These are phyloP conservation scores for Calendula officinalis DNA, from an alignment of 129 eudicot species.

Conservation along the genomic window DNA sequence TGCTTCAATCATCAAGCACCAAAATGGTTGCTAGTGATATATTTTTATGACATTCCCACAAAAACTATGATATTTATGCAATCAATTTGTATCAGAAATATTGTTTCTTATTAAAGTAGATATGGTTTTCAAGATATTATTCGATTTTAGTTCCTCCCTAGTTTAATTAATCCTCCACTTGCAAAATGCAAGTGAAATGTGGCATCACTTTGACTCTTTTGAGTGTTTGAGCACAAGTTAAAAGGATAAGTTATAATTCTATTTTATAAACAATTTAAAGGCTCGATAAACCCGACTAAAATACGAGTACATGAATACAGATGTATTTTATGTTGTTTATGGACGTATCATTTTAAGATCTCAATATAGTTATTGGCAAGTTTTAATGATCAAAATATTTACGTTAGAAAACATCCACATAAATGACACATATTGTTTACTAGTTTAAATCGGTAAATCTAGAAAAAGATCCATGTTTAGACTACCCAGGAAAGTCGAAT, in stretches of 20 bases:
- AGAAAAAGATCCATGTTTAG: too few relatives aligned
- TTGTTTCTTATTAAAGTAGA: constrained; percentile 25
- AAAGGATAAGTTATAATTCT: neutral
- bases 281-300: neutral
- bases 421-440: too few relatives aligned
- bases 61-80: constrained; percentile 21
- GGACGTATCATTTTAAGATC: neutral
- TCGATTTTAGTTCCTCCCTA: constrained; percentile 15
- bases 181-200: constrained; percentile 7
- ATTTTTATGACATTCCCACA: constrained; percentile 22
- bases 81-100: constrained; percentile 28
- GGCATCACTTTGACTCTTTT: neutral
- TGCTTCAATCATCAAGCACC: constrained; percentile 35
- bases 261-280: neutral
- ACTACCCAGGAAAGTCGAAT: too few relatives aligned
- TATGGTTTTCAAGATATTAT: constrained; percentile 33
- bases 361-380: neutral
- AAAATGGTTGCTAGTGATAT: constrained; percentile 31
- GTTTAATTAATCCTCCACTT: constrained; percentile 15
- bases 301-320: neutral
- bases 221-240: neutral
- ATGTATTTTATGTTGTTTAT: neutral
- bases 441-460: too few relatives aligned
- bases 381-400: neutral
- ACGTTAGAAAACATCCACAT: too few relatives aligned